Base-by-base conservation (phyloP, 1,284 basidiomycete genomes). In the Thecaphora frezii region DNA sequence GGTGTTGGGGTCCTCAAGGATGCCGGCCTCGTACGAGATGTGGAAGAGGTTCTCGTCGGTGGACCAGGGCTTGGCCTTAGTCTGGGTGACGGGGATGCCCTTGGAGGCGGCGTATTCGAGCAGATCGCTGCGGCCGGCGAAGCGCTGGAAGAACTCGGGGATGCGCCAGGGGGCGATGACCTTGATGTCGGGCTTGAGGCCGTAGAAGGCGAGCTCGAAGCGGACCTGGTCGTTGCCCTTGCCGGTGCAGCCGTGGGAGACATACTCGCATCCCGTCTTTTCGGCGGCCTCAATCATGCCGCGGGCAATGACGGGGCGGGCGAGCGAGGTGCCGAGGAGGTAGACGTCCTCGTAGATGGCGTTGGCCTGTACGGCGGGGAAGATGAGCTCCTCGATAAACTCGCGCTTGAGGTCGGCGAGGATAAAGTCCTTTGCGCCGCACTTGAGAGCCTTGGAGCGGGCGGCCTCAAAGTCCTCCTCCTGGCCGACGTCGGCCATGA, bases 191-290 rank as follows among this genome's bases (percentile, higher is more conserved):
- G 94, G 93, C 81, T 96, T 93, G 74, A 99, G 86, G 53, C 93
- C 94, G 81, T 98, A 99, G 84, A 98, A 99, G 10, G 96, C 93
- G 55, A 98, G 88, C 81, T 99, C 96, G 81, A 98, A 99, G 61
- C 96, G 90, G 71, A 99, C 94, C 83, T 99, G 96, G 82, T 99
- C 94, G 81, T 98, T 98, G 54, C 94, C 94, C 84, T 98, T 98
- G 56, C 94, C 94, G 44, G 94, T 99, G 85, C 94, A 99, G 38
- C 94, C 94, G 82, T 98, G 96, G 37, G 93, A 89, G 67, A 98
- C 94, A 79, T 86, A 98, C 81, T 48, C 58, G 50, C 67, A 70
- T 41, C 71, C 62, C 81, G 96, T 91, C 74, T 83, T 84, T 46
- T 89, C 90, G 41, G 96, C 96, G 51, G 90, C 85, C 53, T 89